phyloP scores from a whole-genome alignment of 176 grass and related monocot species.

The Cenchrus purpureus region DNA sequence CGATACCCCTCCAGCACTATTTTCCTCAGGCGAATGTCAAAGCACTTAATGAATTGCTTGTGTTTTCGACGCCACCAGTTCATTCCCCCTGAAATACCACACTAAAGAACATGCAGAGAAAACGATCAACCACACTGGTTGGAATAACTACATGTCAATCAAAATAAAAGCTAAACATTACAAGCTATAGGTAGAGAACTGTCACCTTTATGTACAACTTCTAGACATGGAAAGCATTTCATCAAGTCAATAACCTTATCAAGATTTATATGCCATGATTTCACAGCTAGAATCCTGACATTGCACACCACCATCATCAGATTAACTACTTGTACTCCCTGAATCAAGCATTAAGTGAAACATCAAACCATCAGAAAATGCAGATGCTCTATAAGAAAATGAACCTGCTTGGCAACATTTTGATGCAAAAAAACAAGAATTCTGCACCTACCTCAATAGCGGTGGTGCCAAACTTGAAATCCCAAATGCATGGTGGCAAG shows the following conservation, averaged over 20 bases:
- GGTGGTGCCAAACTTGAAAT: not conserved
- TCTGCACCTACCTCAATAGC: not conserved
- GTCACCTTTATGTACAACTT: not conserved
- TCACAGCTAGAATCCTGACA: not conserved
- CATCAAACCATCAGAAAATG: not conserved
- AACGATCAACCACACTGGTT: not conserved
- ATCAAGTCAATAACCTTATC: not conserved
- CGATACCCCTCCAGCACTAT: not conserved
- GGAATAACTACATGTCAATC: not conserved
- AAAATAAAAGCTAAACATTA: not conserved
- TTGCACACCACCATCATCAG: not conserved
- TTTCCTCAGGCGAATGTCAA: not conserved
- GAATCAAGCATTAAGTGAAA: not conserved
- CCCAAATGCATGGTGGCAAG: no score
- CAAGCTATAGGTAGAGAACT: not conserved
- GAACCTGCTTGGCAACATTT: no score
- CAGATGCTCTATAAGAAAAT: not conserved
- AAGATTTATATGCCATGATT: not conserved
- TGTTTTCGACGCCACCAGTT: not conserved
- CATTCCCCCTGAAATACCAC: not conserved
- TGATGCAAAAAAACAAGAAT: not conserved
- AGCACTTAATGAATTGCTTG: not conserved
- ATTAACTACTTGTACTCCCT: not conserved
- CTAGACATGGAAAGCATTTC: slow-evolving; percentile 16
- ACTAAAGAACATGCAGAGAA: not conserved